Percentiles rank a stretch among this genome's conserved stretches.
These are phyloP conservation scores for Cercis canadensis DNA, from an alignment of 306 rosid species.

Conservation along the genomic window DNA sequence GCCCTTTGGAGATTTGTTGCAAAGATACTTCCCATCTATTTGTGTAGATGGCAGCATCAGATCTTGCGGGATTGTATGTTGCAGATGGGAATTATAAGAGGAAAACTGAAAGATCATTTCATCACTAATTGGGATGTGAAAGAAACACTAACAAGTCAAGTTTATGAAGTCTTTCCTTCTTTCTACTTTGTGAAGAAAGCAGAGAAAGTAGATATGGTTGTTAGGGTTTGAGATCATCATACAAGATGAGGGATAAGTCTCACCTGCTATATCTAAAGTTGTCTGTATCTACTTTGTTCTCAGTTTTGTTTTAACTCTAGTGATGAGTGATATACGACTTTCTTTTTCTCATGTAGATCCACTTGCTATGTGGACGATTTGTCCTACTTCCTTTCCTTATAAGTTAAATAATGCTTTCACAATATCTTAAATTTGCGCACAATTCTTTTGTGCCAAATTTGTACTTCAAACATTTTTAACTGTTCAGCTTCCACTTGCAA, in stretches of 20 bases:
- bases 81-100: conserved; percentile 35
- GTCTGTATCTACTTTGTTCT: background rate
- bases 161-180: background rate
- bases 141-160: conserved; percentile 31
- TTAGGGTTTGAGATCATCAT: conserved; percentile 36
- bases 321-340: background rate
- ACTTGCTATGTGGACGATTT: background rate
- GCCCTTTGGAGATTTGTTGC: conserved; percentile 3
- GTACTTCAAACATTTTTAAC: background rate
- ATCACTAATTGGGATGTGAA: conserved; percentile 42
- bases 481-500: background rate
- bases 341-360: background rate
- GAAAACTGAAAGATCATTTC: conserved; percentile 43
- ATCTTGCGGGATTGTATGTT: conserved; percentile 32
- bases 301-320: background rate
- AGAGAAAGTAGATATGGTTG: conserved; percentile 24
- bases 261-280: background rate
- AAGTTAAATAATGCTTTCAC: too few species aligned
- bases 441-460: background rate
- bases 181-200: background rate
- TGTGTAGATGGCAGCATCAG: conserved; percentile 22
- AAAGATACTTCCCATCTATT: conserved; percentile 27
- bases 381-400: background rate
- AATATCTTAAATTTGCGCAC: background rate
- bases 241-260: background rate